phyloP scores from a whole-genome alignment of 2,329 filamentous ascomycete species.

The Ceratocystis destructans region DNA sequence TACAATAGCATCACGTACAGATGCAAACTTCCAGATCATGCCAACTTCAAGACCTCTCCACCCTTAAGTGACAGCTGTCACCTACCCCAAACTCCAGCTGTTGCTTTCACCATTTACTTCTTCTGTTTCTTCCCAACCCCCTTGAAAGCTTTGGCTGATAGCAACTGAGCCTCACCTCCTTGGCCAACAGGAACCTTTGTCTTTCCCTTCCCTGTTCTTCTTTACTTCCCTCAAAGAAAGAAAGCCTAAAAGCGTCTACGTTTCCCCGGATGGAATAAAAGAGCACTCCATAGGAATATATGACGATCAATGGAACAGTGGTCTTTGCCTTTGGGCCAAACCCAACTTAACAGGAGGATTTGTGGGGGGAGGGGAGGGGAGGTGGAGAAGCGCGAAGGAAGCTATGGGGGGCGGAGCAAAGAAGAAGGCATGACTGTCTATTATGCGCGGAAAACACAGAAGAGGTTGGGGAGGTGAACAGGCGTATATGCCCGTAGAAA shows the following conservation, averaged over 20 bases:
- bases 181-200: background rate
- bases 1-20: background rate
- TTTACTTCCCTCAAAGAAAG: too few species aligned
- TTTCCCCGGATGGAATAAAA: background rate
- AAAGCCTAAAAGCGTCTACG: too few species aligned
- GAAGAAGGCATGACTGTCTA: background rate
- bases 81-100: background rate
- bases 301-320: background rate
- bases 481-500: background rate
- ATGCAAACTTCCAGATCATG: background rate
- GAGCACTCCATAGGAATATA: background rate
- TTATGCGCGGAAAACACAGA: background rate
- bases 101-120: background rate
- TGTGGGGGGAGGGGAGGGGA: conserved; percentile 6
- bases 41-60: background rate
- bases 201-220: background rate
- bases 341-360: conserved; percentile 3
- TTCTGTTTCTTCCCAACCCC: background rate
- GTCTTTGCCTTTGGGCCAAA: conserved; percentile 1
- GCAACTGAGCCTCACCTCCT: background rate
- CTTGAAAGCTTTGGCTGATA: background rate
- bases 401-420: conserved; percentile 2
- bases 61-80: background rate
- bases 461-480: background rate
- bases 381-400: conserved; percentile 1